Percentiles rank a stretch among this genome's conserved stretches.
Conservation (phyloP, 1,139 yeast species). For the Kodamaea fungicola region DNA sequence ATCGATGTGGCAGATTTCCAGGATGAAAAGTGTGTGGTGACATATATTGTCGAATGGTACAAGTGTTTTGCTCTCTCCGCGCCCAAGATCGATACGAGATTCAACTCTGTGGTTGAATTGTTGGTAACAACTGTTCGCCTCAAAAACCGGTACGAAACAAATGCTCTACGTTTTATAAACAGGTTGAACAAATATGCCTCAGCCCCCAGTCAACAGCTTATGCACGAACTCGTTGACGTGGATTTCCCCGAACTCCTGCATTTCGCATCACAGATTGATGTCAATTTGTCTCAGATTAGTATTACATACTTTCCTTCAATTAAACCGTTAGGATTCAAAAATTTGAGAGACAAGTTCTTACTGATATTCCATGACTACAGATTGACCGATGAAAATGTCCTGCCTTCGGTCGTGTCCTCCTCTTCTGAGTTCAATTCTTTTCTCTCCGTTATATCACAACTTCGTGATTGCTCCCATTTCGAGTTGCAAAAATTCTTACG, state of each 20-base stretch:
- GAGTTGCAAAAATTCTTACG: conserved; percentile 12
- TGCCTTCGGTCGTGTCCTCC: neutral
- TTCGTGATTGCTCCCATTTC: conserved; percentile 8
- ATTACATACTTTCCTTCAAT: conserved; percentile 15
- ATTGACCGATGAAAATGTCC: neutral
- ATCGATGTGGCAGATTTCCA: conserved; percentile 61
- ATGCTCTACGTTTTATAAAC: conserved; percentile 28
- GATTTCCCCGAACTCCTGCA: conserved; percentile 17
- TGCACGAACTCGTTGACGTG: conserved; percentile 15
- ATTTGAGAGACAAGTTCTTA: conserved; percentile 12
- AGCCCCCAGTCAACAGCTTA: neutral
- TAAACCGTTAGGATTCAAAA: conserved; percentile 13
- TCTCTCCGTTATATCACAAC: conserved; percentile 1
- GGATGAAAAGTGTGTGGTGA: conserved; percentile 64
- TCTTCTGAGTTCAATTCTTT: conserved; percentile 1
- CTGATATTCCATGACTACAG: conserved; percentile 1
- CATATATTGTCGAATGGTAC: conserved; percentile 66
- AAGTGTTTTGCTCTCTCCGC: conserved; percentile 39
- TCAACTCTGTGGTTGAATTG: conserved; percentile 18
- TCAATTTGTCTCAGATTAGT: conserved; percentile 10
- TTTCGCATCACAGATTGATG: conserved; percentile 7
- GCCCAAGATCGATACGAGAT: conserved; percentile 3
- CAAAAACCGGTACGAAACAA: conserved; percentile 31
- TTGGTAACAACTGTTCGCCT: conserved; percentile 21
- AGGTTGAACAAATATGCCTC: conserved; percentile 15